These are phyloP conservation scores for Terfezia boudieri DNA, from an alignment of 495 filamentous ascomycete genomes.

Conservation along the genomic window DNA sequence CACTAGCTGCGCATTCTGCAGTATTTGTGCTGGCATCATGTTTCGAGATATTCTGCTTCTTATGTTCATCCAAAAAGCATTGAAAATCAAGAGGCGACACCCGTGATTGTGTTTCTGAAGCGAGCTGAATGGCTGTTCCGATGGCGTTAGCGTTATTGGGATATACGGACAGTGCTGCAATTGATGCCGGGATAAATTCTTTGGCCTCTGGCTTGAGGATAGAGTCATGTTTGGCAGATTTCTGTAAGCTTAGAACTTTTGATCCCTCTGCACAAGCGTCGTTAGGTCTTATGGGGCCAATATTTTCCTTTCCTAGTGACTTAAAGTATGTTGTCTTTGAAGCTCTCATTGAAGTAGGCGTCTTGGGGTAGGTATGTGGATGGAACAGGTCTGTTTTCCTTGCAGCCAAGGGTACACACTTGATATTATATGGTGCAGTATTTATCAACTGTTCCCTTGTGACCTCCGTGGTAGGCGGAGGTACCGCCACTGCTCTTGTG, in stretches of 20 bases:
- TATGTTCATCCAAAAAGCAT: no score
- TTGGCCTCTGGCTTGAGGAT: constrained; percentile 4
- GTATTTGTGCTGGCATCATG: no score
- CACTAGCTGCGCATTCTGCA: no score
- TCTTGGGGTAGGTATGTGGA: background rate
- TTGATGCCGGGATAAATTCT: constrained; percentile 1
- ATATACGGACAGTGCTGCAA: no score
- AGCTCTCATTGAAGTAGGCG: background rate
- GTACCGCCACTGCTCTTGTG: background rate
- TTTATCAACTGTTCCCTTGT: background rate
- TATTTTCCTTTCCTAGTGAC: background rate
- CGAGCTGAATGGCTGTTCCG: no score
- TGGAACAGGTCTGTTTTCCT: background rate
- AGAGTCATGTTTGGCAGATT: background rate
- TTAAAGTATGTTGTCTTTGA: background rate
- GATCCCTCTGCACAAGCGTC: background rate
- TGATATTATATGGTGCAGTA: background rate
- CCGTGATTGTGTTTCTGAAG: no score
- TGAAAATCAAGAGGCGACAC: no score
- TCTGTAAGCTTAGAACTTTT: no score
- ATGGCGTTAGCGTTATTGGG: no score
- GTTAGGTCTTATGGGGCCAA: background rate
- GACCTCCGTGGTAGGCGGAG: background rate
- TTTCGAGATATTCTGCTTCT: no score
- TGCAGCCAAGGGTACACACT: background rate